These are phyloP conservation scores for Heritiera littoralis DNA, from an alignment of 345 rosid species.

Conservation along the genomic window DNA sequence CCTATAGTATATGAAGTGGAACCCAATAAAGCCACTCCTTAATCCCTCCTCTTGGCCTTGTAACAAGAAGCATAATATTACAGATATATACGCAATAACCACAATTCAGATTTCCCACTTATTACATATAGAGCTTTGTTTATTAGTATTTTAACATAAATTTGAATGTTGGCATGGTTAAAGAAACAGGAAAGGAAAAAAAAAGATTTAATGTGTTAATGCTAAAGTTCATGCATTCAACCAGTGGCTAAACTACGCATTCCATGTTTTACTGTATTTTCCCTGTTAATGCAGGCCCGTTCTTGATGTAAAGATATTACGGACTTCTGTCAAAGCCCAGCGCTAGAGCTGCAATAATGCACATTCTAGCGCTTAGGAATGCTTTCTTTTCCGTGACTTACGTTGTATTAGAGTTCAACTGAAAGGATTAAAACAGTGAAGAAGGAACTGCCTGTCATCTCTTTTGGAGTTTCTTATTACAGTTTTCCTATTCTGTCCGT, in stretches of 20 bases:
- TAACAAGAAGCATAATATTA: constrained; percentile 54
- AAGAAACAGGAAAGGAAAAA: background rate
- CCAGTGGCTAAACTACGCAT: background rate
- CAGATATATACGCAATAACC: constrained; percentile 5
- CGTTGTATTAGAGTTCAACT: background rate
- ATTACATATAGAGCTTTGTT: background rate
- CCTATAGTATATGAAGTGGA: constrained; percentile 38
- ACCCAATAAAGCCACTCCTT: constrained; percentile 78
- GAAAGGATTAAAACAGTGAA: background rate
- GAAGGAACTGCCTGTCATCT: no score
- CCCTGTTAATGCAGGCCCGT: constrained; percentile 58
- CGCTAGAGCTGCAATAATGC: background rate
- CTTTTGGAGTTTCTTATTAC: background rate
- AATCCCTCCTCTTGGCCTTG: constrained; percentile 77
- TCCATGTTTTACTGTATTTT: background rate
- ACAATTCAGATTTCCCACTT: background rate
- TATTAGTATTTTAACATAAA: background rate
- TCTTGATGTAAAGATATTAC: constrained; percentile 91
- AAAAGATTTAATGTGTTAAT: no score
- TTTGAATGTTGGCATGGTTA: background rate
- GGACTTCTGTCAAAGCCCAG: constrained; percentile 76
- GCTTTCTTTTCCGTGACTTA: background rate
- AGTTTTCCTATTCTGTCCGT: background rate
- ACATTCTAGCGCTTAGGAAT: background rate
- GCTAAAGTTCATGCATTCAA: background rate